Percentiles rank a stretch among this genome's conserved stretches.
Conservation (phyloP, 2,329 filamentous ascomycete species). For the Hypoxylon sp. region DNA sequence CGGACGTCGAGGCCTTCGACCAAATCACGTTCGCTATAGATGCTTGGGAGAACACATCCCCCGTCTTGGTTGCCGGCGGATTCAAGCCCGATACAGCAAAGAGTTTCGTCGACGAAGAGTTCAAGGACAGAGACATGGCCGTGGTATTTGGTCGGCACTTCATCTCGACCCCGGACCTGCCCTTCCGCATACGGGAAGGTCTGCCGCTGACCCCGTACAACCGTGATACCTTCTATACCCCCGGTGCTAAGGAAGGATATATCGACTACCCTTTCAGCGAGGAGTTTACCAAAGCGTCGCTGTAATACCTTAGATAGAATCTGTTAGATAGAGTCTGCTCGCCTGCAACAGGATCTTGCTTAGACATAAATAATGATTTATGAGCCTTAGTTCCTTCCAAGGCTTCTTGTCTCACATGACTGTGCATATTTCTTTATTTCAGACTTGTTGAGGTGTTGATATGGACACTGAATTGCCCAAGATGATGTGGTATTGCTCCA, state of each 20-base stretch:
- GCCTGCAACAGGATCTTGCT: no score
- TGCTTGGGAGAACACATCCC: constrained; percentile 43
- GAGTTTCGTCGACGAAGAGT: constrained; percentile 42
- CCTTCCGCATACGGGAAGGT: constrained; percentile 33
- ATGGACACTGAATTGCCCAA: no score
- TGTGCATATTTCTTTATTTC: no score
- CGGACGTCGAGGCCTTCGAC: constrained; percentile 49
- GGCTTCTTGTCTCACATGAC: no score
- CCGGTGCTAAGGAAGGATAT: constrained; percentile 42
- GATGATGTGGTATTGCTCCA: no score
- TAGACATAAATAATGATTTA: no score
- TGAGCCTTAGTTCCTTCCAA: no score
- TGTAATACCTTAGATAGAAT: no score
- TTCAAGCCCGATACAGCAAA: constrained; percentile 40
- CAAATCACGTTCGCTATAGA: constrained; percentile 47
- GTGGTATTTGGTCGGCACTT: constrained; percentile 42
- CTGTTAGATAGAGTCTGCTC: no score
- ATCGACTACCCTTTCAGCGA: constrained; percentile 48
- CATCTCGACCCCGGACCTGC: constrained; percentile 40
- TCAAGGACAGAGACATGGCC: constrained; percentile 45
- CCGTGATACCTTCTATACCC: constrained; percentile 35
- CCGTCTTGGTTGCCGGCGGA: constrained; percentile 48
- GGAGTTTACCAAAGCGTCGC: constrained; percentile 30
- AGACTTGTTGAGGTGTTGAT: no score
- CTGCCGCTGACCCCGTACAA: constrained; percentile 35